A percentile compares a stretch with the other conserved stretches of the same genome.
phyloP scores from a whole-genome alignment of 1,139 yeast species.

The Scheffersomyces titani region DNA sequence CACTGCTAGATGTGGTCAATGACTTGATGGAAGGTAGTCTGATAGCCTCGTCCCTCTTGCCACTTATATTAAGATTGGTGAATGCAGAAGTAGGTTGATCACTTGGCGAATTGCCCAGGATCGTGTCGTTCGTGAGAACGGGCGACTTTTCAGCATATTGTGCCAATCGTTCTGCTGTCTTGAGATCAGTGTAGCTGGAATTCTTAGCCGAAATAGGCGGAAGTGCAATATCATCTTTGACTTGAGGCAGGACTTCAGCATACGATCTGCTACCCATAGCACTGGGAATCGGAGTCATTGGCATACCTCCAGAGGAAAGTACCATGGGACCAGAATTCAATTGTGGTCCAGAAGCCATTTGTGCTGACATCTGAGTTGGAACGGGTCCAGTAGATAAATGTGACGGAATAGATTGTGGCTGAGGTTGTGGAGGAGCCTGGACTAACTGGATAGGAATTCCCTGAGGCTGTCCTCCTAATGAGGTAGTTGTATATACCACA shows the following conservation, averaged over 20 bases:
- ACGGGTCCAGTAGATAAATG: neutral
- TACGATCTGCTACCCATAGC: neutral
- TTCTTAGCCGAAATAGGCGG: neutral
- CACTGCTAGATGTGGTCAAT: conserved; percentile 8
- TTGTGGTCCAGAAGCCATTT: neutral
- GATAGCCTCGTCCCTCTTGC: conserved; percentile 12
- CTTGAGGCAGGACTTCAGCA: neutral
- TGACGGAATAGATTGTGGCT: neutral
- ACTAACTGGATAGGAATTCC: conserved; percentile 4
- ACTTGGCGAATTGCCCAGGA: neutral
- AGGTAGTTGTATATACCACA: conserved; percentile 15
- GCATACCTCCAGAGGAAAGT: neutral
- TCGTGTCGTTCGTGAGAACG: conserved; percentile 3
- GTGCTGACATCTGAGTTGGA: neutral
- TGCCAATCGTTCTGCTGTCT: neutral
- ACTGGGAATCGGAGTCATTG: neutral
- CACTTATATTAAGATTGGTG: conserved; percentile 13
- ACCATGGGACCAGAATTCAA: no score
- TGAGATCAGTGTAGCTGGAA: neutral
- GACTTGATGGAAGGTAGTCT: conserved; percentile 27
- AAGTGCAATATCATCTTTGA: neutral
- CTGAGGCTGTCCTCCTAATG: conserved; percentile 11
- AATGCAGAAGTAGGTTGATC: conserved; percentile 12
- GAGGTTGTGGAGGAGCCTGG: neutral
- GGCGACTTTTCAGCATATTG: conserved; percentile 3